Conservation (phyloP, 2,329 filamentous ascomycete genomes). For the Nemania sp. region DNA sequence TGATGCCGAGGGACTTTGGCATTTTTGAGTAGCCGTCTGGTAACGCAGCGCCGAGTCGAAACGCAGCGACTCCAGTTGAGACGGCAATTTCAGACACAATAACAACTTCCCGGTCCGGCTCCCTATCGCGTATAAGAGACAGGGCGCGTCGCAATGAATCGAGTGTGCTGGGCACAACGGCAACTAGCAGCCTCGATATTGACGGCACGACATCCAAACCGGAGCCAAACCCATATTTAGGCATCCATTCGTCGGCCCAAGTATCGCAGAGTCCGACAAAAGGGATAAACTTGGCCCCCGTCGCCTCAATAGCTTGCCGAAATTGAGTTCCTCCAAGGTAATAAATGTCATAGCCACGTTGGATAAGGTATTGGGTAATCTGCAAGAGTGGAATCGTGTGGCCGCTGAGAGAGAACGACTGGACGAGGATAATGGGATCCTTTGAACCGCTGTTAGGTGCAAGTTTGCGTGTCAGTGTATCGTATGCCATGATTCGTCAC, state of each 20-base stretch:
- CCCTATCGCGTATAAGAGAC: constrained; percentile 18
- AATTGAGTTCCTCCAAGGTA: constrained; percentile 27
- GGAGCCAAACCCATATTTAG: constrained; percentile 15
- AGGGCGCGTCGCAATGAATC: constrained; percentile 26
- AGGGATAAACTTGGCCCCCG: constrained; percentile 31
- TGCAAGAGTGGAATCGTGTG: constrained; percentile 26
- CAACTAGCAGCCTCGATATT: constrained; percentile 8
- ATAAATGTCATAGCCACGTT: constrained; percentile 26
- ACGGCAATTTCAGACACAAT: constrained; percentile 23
- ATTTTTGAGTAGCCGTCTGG: constrained; percentile 29
- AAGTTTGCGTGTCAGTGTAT: neutral
- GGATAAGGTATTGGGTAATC: constrained; percentile 24
- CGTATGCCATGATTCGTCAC: constrained; percentile 1
- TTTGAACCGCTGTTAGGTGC: constrained; percentile 11
- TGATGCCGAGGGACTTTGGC: constrained; percentile 27
- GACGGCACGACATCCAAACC: constrained; percentile 19
- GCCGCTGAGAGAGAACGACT: constrained; percentile 22
- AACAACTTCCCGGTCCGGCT: constrained; percentile 30
- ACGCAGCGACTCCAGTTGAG: constrained; percentile 15
- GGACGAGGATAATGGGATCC: constrained; percentile 31
- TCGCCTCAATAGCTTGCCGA: constrained; percentile 22
- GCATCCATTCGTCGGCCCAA: constrained; percentile 17
- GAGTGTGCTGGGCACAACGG: constrained; percentile 22
- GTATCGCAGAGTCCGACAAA: constrained; percentile 23
- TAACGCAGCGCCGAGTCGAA: constrained; percentile 28